Evolutionary conservation across 2,329 filamentous ascomycete species (phyloP).

Genomic region (Cercospora canescens): DNA sequence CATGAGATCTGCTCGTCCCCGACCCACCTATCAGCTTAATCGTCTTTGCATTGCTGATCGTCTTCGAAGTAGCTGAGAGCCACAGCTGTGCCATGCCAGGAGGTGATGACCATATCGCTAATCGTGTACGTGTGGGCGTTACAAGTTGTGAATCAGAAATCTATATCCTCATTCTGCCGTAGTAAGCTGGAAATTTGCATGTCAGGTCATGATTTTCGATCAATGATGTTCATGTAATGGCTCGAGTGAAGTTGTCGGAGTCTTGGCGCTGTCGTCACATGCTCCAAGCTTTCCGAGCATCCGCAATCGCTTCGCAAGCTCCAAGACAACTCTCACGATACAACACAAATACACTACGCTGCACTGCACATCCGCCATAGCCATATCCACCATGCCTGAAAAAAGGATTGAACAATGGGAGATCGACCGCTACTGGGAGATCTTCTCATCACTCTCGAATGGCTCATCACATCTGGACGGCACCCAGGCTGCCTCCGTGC

Average conservation of each 20-base stretch:
- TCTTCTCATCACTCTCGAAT: slow-evolving; percentile 68
- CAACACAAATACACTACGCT: not conserved
- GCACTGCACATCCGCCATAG: not conserved
- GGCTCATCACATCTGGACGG: slow-evolving; percentile 67
- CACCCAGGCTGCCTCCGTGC: slow-evolving; percentile 67
- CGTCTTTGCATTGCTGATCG: too few relatives aligned
- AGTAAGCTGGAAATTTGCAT: too few relatives aligned
- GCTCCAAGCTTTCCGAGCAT: slow-evolving; percentile 4
- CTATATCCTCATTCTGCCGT: too few relatives aligned
- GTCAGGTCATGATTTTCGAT: too few relatives aligned
- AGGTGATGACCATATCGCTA: too few relatives aligned
- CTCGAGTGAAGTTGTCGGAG: not conserved
- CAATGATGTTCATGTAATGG: too few relatives aligned
- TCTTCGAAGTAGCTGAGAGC: too few relatives aligned
- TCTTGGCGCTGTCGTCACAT: slow-evolving; percentile 10
- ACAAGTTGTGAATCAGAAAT: too few relatives aligned
- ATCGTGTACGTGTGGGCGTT: too few relatives aligned
- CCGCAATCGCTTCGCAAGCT: not conserved
- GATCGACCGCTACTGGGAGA: slow-evolving; percentile 78
- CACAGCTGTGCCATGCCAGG: too few relatives aligned
- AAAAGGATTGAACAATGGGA: slow-evolving; percentile 71
- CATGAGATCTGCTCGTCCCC: not conserved
- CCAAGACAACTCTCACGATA: not conserved
- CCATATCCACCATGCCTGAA: slow-evolving; percentile 21
- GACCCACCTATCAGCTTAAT: too few relatives aligned